Evolutionary conservation across 2,329 filamentous ascomycete genomes (phyloP).

Genomic region (Tolypocladium album): DNA sequence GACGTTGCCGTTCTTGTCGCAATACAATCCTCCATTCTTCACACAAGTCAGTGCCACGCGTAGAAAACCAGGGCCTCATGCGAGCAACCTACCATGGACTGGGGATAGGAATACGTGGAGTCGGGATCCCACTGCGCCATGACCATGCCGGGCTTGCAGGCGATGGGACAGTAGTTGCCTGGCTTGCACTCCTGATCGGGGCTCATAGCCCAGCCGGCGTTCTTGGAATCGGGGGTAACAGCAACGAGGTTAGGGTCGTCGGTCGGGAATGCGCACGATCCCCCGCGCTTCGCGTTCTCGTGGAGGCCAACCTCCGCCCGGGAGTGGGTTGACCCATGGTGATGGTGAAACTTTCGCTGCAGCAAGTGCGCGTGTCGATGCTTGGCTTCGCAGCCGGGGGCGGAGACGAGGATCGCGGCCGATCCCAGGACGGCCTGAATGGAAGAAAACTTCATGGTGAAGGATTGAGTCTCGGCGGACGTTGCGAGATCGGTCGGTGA

Average conservation of each 20-base stretch:
- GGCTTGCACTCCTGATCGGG: conserved; percentile 59
- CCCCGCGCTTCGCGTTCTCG: conserved; percentile 44
- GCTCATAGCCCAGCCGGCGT: conserved; percentile 72
- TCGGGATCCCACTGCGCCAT: conserved; percentile 69
- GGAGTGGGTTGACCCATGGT: conserved; percentile 11
- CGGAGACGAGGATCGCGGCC: conserved; percentile 34
- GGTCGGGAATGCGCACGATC: conserved; percentile 52
- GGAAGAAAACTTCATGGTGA: conserved; percentile 42
- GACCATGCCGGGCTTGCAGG: conserved; percentile 64
- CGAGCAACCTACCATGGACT: conserved; percentile 55
- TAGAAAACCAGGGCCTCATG: too few relatives aligned
- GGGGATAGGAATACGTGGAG: conserved; percentile 57
- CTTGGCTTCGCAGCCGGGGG: conserved; percentile 24
- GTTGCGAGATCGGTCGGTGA: not conserved
- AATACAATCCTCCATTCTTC: conserved; percentile 65
- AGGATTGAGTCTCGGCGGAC: not conserved
- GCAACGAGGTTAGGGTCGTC: conserved; percentile 53
- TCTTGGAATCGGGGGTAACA: conserved; percentile 51
- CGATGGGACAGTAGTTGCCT: conserved; percentile 64
- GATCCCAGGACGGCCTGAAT: conserved; percentile 38
- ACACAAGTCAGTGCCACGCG: not conserved
- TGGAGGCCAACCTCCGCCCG: conserved; percentile 16
- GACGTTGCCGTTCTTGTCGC: conserved; percentile 53
- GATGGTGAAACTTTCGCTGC: conserved; percentile 23
- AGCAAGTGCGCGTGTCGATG: conserved; percentile 25